Evolutionary conservation across 2,329 filamentous ascomycete species (phyloP).

Genomic region (Neobulgaria alba): DNA sequence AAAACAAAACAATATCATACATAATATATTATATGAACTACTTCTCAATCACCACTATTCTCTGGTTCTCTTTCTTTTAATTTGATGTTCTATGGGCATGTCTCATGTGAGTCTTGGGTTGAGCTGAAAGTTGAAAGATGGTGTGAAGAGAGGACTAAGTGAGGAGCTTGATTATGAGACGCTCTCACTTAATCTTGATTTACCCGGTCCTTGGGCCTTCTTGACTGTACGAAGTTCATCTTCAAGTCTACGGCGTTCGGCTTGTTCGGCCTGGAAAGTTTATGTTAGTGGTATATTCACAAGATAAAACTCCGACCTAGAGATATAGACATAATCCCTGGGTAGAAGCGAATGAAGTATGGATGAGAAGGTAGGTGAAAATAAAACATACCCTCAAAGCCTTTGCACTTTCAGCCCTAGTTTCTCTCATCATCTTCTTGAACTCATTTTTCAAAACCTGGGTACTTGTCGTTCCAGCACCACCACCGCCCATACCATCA

Average conservation of each 20-base stretch:
- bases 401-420: slow-evolving; percentile 56
- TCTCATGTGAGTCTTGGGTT: too few species aligned
- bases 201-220: slow-evolving; percentile 26
- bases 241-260: slow-evolving; percentile 60
- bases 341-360: slow-evolving; percentile 11
- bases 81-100: too few species aligned
- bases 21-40: too few species aligned
- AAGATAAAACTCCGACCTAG: not conserved
- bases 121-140: too few species aligned
- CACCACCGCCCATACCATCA: slow-evolving; percentile 21
- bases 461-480: slow-evolving; percentile 43
- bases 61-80: too few species aligned
- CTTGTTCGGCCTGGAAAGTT: slow-evolving; percentile 54
- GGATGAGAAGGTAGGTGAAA: slow-evolving; percentile 13
- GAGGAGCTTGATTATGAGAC: too few species aligned
- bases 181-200: slow-evolving; percentile 28
- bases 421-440: slow-evolving; percentile 74
- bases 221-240: slow-evolving; percentile 46
- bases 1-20: too few species aligned
- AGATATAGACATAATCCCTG: too few species aligned
- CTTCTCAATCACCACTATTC: too few species aligned
- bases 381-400: slow-evolving; percentile 49
- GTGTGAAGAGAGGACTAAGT: too few species aligned
- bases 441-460: slow-evolving; percentile 66
- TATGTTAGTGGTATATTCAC: slow-evolving; percentile 4